phyloP scores from a whole-genome alignment of 2,329 filamentous ascomycete species.

The Aspergillus viridinutans region DNA sequence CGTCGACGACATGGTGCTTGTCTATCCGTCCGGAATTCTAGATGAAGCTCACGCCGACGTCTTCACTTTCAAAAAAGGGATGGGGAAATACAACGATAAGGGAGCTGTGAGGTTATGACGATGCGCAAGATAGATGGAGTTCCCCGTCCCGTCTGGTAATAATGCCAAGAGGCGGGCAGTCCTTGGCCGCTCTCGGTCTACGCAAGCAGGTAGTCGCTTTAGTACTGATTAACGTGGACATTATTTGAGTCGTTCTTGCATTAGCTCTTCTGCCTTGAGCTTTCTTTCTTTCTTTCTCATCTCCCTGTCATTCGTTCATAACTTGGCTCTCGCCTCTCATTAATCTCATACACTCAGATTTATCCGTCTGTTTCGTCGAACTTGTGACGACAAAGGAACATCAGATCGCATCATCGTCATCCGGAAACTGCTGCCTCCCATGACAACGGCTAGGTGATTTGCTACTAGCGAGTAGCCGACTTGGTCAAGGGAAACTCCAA shows the following conservation, averaged over 20 bases:
- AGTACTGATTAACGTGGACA: not conserved
- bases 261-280: not conserved
- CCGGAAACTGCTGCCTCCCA: conserved; percentile 7
- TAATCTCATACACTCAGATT: not conserved
- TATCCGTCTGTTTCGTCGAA: not conserved
- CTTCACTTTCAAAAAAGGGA: not conserved
- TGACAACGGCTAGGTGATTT: conserved; percentile 7
- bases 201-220: not conserved
- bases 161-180: not conserved
- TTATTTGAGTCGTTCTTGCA: not conserved
- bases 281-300: conserved; percentile 3
- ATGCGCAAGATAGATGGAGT: not conserved
- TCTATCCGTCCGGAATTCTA: not conserved
- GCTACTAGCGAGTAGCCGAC: conserved; percentile 7
- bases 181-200: not conserved
- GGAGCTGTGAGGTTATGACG: not conserved
- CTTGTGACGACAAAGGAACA: conserved; percentile 10
- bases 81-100: not conserved
- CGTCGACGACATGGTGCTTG: conserved; percentile 51
- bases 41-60: conserved; percentile 5
- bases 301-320: conserved; percentile 7
- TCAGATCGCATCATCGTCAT: conserved; percentile 4
- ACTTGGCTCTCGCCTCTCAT: not conserved
- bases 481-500: not conserved
- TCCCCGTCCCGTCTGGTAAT: not conserved